phyloP scores from a whole-genome alignment of 2,329 filamentous ascomycete genomes.

The Sarocladium brachiariae region DNA sequence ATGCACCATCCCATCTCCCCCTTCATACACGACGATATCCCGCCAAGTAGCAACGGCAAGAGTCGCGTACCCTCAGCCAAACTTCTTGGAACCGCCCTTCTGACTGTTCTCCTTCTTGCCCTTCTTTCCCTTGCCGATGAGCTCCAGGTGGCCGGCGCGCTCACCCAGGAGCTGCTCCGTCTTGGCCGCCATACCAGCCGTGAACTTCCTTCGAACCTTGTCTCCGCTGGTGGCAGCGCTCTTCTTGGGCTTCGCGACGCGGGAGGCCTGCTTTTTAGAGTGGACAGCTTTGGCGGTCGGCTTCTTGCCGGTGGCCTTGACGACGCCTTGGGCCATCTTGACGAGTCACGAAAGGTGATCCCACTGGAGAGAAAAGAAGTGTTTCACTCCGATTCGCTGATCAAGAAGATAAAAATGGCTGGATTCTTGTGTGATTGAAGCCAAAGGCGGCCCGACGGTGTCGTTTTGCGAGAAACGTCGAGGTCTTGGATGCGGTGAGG shows the following conservation, averaged over 20 bases:
- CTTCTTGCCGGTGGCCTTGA: slow-evolving; percentile 40
- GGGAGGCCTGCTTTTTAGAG: slow-evolving; percentile 36
- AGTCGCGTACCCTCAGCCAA: slow-evolving; percentile 34
- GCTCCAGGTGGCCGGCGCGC: slow-evolving; percentile 51
- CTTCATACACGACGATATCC: too few species aligned
- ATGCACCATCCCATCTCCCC: not conserved
- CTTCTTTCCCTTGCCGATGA: slow-evolving; percentile 52
- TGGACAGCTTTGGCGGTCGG: slow-evolving; percentile 32
- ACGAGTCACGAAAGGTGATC: too few species aligned
- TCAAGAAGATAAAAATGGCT: too few species aligned
- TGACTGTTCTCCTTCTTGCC: slow-evolving; percentile 27
- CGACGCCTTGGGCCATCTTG: slow-evolving; percentile 51
- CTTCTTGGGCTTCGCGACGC: slow-evolving; percentile 43
- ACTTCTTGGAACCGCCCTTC: slow-evolving; percentile 48
- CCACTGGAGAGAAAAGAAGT: too few species aligned
- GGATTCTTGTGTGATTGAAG: too few species aligned
- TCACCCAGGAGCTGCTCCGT: slow-evolving; percentile 54
- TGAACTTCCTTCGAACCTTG: slow-evolving; percentile 48
- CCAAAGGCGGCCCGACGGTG: too few species aligned
- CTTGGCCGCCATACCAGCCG: slow-evolving; percentile 44
- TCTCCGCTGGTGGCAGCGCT: slow-evolving; percentile 32
- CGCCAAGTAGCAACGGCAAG: too few species aligned
- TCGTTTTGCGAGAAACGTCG: too few species aligned
- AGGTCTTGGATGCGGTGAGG: not conserved
- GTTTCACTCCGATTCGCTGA: too few species aligned